Base-by-base conservation (phyloP, 768 basidiomycete species). In the Lyophyllum atratum region DNA sequence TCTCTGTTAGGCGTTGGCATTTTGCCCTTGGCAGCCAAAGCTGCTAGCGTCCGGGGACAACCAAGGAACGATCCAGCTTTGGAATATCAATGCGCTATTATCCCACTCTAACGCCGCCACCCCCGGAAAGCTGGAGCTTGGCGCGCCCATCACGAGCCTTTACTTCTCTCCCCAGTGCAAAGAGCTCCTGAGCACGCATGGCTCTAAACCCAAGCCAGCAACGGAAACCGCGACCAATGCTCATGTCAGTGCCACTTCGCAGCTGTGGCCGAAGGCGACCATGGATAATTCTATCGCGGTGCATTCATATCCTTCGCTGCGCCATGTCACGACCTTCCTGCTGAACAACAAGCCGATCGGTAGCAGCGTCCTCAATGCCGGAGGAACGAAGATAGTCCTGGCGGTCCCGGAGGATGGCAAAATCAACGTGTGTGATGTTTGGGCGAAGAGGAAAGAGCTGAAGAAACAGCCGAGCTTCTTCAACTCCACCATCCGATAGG, bases 1-100 rank as follows among this genome's bases (percentile, higher is more conserved):
- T 22, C 12, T 33, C 17, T 53, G 56, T 26, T 29, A 92, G 91
- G 92, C 93, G 0, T 73, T 95, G 51, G 87, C 92, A 1, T 96
- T 94, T 87, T 93, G 89, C 59, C 91, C 94, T 0, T 95, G 94
- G 94, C 85, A 92, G 66, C 80, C 86, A 0, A 86, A 85, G 17
- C 75, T 93, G 3, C 82, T 95, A 43, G 91, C 92, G 0, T 84
- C 89, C 0, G 94, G 93, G 0, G 93, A 87, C 40, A 75, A 79
- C 2, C 76, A 79, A 12, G 82, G 83, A 24, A 76, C 77, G 1
- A 72, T 85, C 54, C 80, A 80, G 19, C 68, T 86, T 49, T 86
- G 84, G 85, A 81, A 80, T 61, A 62, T 83, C 66, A 69, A 78
- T 62, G 48, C 80, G 64, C 55, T 79, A 65, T 52, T 76, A 70